phyloP scores from a whole-genome alignment of 139 green algal species.

The Auxenochlorella pyrenoidosa region DNA sequence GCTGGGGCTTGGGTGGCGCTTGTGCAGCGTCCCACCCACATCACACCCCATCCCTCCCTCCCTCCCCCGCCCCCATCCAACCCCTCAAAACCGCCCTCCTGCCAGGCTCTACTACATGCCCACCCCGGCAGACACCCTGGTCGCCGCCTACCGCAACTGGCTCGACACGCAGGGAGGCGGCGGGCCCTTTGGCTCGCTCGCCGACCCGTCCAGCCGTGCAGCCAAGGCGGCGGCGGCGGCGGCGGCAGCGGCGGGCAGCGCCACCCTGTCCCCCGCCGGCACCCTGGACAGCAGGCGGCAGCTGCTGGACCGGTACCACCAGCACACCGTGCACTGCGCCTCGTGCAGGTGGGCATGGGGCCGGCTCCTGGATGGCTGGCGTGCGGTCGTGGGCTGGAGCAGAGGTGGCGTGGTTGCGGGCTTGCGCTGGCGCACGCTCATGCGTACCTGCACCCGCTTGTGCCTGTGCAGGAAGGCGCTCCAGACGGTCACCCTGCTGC shows the following conservation, averaged over 20 bases:
- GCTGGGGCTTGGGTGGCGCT: too few relatives aligned
- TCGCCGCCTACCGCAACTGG: conserved; percentile 23
- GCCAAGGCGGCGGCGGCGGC: neutral
- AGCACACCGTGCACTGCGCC: neutral
- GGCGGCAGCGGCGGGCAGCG: too few relatives aligned
- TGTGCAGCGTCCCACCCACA: too few relatives aligned
- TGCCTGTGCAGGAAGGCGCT: too few relatives aligned
- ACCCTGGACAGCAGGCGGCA: neutral
- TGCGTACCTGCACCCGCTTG: too few relatives aligned
- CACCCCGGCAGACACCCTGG: conserved; percentile 13
- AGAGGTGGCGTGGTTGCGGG: too few relatives aligned
- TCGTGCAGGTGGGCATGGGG: neutral
- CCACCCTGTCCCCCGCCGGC: too few relatives aligned
- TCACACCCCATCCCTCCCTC: too few relatives aligned
- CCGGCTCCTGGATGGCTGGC: too few relatives aligned
- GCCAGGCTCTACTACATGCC: conserved; percentile 14
- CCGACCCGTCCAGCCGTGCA: neutral
- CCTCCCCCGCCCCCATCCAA: neutral
- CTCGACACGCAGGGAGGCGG: conserved; percentile 21
- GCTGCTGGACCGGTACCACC: neutral
- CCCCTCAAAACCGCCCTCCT: neutral
- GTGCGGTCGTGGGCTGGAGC: too few relatives aligned
- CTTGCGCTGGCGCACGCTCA: too few relatives aligned
- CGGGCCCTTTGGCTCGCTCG: conserved; percentile 23
- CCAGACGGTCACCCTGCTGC: too few relatives aligned